Base-by-base conservation (phyloP, 1,139 yeast genomes). In the Hanseniaspora uvarum region DNA sequence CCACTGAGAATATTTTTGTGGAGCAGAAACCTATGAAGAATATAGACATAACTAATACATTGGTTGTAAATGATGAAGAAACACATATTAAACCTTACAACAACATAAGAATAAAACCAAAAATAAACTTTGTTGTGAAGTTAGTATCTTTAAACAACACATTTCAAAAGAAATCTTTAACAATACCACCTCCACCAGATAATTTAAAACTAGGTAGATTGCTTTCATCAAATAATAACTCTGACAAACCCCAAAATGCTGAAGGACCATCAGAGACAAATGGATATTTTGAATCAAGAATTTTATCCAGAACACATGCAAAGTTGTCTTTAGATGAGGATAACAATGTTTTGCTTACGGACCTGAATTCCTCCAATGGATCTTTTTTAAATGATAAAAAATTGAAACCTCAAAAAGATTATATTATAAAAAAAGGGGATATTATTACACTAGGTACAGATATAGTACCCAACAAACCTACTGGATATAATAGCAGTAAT, bases 261-360 rank as follows among this genome's bases (percentile, higher is more conserved):
- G 64, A 61, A 52, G 64, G 62, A 5, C 58, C 82, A 55, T 78
- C 83, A 7, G 82, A 85, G 41, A 44, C 46, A 21, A 94, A 94
- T 66, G 98, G 98, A 0, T 89, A 79, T 66, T 92, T 92, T 64
- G 98, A 92, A 66, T 87, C 96, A 8, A 73, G 98, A 39, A 98
- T 94, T 14, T 75, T 92, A 52, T 83, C 95, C 46, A 74, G 99
- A 59, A 92, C 86, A 63, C 99, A 92, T 69, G 99, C 99, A 0
- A 92, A 86, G 61, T 71, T 92, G 58, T 86, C 80, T 72, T 81
- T 88, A 41, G 89, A 84, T 61, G 72, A 80, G 28, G 72, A 73
- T 6, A 89, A 94, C 12, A 76, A 76, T 57, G 75, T 92, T 36
- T 86, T 78, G 77, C 76, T 92, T 41, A 80, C 83, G 61, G 99